These are phyloP conservation scores for Globisporangium abappressorium DNA, from an alignment of 352 stramenopile genomes.

Conservation along the genomic window DNA sequence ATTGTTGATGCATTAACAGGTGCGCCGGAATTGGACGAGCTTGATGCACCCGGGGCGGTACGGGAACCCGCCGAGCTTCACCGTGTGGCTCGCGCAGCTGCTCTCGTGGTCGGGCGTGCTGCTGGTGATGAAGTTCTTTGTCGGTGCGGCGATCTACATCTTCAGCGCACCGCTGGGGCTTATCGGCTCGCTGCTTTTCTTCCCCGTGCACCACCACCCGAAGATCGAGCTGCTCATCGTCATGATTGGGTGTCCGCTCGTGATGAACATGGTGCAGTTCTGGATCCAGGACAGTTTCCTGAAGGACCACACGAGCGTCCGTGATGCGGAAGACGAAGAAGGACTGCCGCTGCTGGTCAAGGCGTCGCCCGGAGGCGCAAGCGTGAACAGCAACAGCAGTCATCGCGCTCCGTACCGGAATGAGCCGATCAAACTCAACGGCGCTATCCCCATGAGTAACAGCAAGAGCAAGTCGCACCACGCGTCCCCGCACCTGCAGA, in stretches of 20 bases:
- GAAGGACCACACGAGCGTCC: constrained; percentile 36
- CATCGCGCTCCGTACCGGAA: background rate
- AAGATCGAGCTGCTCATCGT: constrained; percentile 81
- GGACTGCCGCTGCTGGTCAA: constrained; percentile 30
- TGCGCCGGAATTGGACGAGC: constrained; percentile 52
- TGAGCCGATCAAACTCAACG: constrained; percentile 13
- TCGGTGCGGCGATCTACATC: constrained; percentile 54
- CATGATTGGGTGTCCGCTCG: constrained; percentile 80
- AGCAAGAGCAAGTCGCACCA: constrained; percentile 6
- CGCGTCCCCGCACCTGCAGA: constrained; percentile 24
- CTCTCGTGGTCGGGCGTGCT: constrained; percentile 67
- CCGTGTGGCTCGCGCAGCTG: constrained; percentile 62
- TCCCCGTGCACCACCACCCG: constrained; percentile 60
- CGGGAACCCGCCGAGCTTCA: constrained; percentile 59
- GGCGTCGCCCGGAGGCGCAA: background rate
- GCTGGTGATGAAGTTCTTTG: constrained; percentile 65
- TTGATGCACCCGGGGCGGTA: constrained; percentile 67
- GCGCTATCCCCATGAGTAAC: constrained; percentile 9
- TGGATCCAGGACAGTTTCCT: constrained; percentile 84
- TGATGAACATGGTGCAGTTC: constrained; percentile 88
- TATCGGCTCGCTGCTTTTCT: constrained; percentile 67
- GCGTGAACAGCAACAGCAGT: background rate
- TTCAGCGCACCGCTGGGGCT: constrained; percentile 58
- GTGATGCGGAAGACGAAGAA: constrained; percentile 21
- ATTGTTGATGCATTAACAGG: constrained; percentile 20